Evolutionary conservation across 2,329 filamentous ascomycete species (phyloP).

Genomic region (Bipolaris oryzae): DNA sequence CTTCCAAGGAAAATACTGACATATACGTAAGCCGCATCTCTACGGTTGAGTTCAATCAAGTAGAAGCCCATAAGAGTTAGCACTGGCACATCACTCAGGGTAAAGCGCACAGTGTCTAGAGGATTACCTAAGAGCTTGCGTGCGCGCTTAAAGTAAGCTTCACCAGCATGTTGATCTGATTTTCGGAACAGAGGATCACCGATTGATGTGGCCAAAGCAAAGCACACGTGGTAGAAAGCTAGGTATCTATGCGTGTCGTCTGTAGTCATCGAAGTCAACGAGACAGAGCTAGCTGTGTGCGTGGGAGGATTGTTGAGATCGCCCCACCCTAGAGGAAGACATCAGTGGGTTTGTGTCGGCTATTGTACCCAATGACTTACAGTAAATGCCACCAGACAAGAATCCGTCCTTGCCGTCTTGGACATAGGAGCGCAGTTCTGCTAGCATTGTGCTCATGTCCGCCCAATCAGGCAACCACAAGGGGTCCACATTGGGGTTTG

Average conservation of each 20-base stretch:
- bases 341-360: background rate
- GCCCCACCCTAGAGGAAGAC: conserved; percentile 25
- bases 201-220: conserved; percentile 31
- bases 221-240: conserved; percentile 35
- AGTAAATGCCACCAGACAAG: conserved; percentile 32
- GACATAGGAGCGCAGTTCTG: conserved; percentile 28
- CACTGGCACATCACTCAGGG: conserved; percentile 32
- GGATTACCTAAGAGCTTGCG: conserved; percentile 35
- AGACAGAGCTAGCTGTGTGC: conserved; percentile 15
- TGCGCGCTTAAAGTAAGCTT: conserved; percentile 35
- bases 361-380: conserved; percentile 9
- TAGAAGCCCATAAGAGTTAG: conserved; percentile 37
- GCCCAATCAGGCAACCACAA: conserved; percentile 31
- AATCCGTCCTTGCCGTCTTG: conserved; percentile 34
- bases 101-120: conserved; percentile 32
- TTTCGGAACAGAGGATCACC: conserved; percentile 18
- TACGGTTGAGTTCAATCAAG: conserved; percentile 37
- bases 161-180: conserved; percentile 27
- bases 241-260: conserved; percentile 27
- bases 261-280: conserved; percentile 23
- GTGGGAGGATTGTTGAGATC: conserved; percentile 25
- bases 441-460: conserved; percentile 31
- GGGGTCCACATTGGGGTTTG: conserved; percentile 33
- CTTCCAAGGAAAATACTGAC: conserved; percentile 15
- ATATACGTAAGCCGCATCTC: conserved; percentile 37